These are phyloP conservation scores for Calvatia gigantea DNA, from an alignment of 768 basidiomycete species.

Conservation along the genomic window DNA sequence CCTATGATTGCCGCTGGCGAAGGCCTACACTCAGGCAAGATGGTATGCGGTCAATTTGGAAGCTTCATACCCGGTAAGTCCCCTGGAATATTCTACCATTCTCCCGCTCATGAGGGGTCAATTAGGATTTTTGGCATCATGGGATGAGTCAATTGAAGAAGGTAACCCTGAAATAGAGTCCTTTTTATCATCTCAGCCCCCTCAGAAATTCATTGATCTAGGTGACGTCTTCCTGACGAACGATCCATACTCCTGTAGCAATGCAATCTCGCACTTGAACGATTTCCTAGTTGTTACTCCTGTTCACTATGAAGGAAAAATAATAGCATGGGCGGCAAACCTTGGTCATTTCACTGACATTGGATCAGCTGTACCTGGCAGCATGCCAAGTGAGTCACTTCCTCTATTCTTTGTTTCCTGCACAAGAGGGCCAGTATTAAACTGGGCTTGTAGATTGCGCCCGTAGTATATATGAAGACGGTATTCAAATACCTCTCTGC, in stretches of 20 bases:
- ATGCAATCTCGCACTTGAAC: constrained; percentile 27
- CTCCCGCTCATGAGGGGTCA: neutral
- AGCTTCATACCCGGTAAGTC: constrained; percentile 24
- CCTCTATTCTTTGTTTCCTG: neutral
- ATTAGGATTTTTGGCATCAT: constrained; percentile 23
- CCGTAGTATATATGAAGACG: constrained; percentile 23
- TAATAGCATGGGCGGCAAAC: constrained; percentile 27
- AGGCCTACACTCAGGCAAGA: constrained; percentile 23
- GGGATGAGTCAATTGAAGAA: constrained; percentile 27
- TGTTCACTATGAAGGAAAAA: constrained; percentile 22
- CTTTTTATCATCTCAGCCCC: neutral
- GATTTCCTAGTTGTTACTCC: constrained; percentile 27
- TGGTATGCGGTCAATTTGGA: constrained; percentile 28
- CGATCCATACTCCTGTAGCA: constrained; percentile 24
- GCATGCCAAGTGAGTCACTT: constrained; percentile 19
- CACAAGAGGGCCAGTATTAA: neutral
- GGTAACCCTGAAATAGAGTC: constrained; percentile 12
- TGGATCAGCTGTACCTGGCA: constrained; percentile 20
- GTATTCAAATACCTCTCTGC: constrained; percentile 26
- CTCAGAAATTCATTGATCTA: neutral
- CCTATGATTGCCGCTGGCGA: constrained; percentile 28
- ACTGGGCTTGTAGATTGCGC: constrained; percentile 12
- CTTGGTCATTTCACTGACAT: constrained; percentile 27
- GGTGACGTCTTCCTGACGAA: constrained; percentile 24
- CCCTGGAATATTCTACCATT: neutral